These are phyloP conservation scores for Pythium volutum DNA, from an alignment of 352 stramenopile species.

Conservation along the genomic window DNA sequence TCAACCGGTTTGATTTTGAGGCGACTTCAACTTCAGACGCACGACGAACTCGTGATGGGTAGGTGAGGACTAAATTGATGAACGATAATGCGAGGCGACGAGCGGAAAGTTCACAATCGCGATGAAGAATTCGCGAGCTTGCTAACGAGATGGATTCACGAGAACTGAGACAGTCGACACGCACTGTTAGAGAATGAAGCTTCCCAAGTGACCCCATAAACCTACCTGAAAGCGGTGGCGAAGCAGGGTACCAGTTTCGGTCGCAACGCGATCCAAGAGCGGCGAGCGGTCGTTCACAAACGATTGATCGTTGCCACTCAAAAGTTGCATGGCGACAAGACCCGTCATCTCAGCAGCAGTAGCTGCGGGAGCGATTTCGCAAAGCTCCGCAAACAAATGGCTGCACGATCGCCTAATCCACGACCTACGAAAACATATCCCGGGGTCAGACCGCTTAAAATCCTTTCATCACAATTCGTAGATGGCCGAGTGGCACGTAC, in stretches of 20 bases:
- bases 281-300: background rate
- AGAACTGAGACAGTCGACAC: background rate
- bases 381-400: conserved; percentile 14
- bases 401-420: conserved; percentile 15
- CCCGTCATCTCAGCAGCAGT: background rate
- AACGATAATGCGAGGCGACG: no score
- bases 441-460: no score
- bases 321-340: background rate
- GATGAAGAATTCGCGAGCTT: no score
- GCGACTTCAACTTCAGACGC: conserved; percentile 1
- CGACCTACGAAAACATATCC: background rate
- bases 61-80: background rate
- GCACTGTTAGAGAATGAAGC: background rate
- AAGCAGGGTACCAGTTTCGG: background rate
- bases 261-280: conserved; percentile 1
- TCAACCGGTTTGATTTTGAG: background rate
- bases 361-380: background rate
- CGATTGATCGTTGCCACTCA: conserved; percentile 1
- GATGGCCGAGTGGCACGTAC: background rate
- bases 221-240: conserved; percentile 8
- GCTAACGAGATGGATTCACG: no score
- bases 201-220: no score
- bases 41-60: background rate
- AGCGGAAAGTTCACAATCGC: no score
- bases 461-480: background rate